phyloP scores from a whole-genome alignment of 1,139 yeast genomes.

The Candida buenavistaensis region DNA sequence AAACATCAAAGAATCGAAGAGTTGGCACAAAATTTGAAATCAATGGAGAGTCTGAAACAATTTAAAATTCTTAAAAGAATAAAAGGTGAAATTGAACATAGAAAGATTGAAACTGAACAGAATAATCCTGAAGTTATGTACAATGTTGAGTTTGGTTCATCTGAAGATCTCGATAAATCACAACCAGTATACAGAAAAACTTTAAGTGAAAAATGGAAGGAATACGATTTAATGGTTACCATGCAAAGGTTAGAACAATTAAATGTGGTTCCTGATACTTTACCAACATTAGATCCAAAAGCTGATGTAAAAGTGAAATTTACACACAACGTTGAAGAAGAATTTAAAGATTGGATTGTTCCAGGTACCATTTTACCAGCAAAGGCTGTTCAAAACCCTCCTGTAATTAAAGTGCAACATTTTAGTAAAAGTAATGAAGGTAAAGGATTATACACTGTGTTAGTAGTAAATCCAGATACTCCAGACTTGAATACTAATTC shows the following conservation, averaged over 20 bases:
- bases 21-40: slow-evolving; percentile 12
- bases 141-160: slow-evolving; percentile 49
- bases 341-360: slow-evolving; percentile 58
- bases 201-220: slow-evolving; percentile 71
- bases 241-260: slow-evolving; percentile 91
- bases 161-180: slow-evolving; percentile 57
- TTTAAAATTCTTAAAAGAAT: no score
- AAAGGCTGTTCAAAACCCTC: slow-evolving; percentile 70
- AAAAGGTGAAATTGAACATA: slow-evolving; percentile 20
- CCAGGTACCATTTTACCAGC: slow-evolving; percentile 81
- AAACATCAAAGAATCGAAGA: slow-evolving; percentile 22
- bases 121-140: slow-evolving; percentile 82
- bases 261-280: slow-evolving; percentile 86
- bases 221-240: slow-evolving; percentile 62
- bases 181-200: slow-evolving; percentile 79
- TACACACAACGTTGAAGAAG: slow-evolving; percentile 60
- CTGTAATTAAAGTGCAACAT: slow-evolving; percentile 72
- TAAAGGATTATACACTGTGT: slow-evolving; percentile 62
- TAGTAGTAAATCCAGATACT: slow-evolving; percentile 88
- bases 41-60: no score
- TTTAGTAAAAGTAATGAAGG: slow-evolving; percentile 50
- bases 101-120: slow-evolving; percentile 52
- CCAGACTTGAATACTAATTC: slow-evolving; percentile 75
- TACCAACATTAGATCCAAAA: slow-evolving; percentile 84
- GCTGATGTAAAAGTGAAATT: slow-evolving; percentile 77